phyloP scores from a whole-genome alignment of 495 filamentous ascomycete species.

The Xylaria intraflava region DNA sequence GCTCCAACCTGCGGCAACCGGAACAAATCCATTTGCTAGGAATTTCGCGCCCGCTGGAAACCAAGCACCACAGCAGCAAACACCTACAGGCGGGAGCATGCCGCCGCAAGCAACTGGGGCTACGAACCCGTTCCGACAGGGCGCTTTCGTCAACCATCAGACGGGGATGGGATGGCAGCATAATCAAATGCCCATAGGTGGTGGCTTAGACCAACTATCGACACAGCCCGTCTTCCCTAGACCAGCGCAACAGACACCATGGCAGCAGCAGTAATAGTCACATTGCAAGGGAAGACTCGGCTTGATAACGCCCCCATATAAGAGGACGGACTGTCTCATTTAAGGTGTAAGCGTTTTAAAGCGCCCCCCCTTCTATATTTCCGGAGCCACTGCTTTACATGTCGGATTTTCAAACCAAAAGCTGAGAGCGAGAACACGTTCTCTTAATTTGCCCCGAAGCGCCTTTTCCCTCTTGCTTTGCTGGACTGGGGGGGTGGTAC shows the following conservation, averaged over 20 bases:
- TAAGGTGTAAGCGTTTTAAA: conserved; percentile 2
- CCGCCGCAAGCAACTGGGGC: conserved; percentile 68
- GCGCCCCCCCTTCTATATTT: conserved; percentile 1
- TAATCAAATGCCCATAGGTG: conserved; percentile 71
- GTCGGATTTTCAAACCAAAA: neutral
- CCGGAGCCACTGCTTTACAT: neutral
- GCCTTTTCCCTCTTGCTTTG: neutral
- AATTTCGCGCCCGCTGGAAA: conserved; percentile 32
- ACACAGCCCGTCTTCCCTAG: conserved; percentile 84
- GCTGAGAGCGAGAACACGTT: neutral
- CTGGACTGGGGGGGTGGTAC: neutral
- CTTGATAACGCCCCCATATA: neutral
- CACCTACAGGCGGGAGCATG: conserved; percentile 42
- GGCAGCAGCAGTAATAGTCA: conserved; percentile 36
- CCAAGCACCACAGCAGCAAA: conserved; percentile 20
- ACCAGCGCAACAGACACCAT: conserved; percentile 52
- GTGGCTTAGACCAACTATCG: conserved; percentile 73
- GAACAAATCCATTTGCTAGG: conserved; percentile 67
- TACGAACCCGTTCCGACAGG: conserved; percentile 92
- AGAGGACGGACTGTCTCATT: neutral
- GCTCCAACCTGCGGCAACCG: conserved; percentile 56
- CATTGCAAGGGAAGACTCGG: neutral
- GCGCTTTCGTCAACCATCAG: conserved; percentile 75
- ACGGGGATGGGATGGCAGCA: conserved; percentile 85
- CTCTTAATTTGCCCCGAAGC: neutral